Evolutionary conservation across 345 rosid species (phyloP), one percentile per base, ranked within the genome.

Genomic region (Viola odorata): DNA sequence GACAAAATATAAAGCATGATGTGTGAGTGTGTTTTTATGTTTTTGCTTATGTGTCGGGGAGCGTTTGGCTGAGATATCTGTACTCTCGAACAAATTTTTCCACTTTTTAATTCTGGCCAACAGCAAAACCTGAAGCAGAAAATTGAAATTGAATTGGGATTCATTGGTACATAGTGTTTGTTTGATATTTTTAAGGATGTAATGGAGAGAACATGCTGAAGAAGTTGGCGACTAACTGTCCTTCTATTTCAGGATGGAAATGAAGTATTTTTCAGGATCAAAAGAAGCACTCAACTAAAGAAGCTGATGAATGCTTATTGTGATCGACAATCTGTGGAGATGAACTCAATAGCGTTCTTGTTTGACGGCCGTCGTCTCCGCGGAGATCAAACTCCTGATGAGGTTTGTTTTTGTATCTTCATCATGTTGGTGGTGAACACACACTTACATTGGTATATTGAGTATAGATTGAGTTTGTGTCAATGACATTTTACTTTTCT

Each of bases 231-330:
- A 3, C 14, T 7, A 15, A 11, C 39, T 61, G 14, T 11, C 7
- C 32, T 51, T 14, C 39, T 23, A 13, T 60, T 78, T 12, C 67
- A 91, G 96, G 96, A 88, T 72, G 98, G 96, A 6, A 88, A 77
- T 50, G 98, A 86, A 56, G 95, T 91, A 0, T 86, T 86, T 75
- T 91, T 86, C 62, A 88, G 88, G 81, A 86, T 91, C 75, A 88
- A 84, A 72, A 84, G 91, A 77, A 80, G 80, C 78, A 91, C 97
- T 16, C 97, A 88, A 60, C 69, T 91, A 54, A 85, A 88, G 84
- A 88, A 88, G 81, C 82, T 91, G 41, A 88, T 91, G 97, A 82
- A 78, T 77, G 96, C 96, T 7, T 91, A 91, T 50, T 88, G 97
- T 69, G 96, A 91, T 53, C 66, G 94, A 4, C 96, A 85, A 45